Conservation (phyloP, 1,139 yeast genomes). For the Hyphopichia wangnamkhiaoensis region DNA sequence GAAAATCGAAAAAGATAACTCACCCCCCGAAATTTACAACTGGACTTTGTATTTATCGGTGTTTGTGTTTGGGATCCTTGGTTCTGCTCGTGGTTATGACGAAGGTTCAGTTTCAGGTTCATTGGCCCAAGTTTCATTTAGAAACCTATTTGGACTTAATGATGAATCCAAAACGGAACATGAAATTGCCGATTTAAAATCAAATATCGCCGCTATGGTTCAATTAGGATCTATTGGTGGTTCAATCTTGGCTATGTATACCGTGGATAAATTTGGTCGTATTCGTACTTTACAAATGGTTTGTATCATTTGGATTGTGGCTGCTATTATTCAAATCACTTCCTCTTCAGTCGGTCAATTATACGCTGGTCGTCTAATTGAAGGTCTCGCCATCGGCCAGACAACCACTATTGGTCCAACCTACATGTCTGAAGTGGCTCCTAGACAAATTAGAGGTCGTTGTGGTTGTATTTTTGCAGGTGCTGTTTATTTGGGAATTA, state of each 20-base stretch:
- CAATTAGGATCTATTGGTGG: constrained; percentile 64
- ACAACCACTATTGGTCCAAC: constrained; percentile 61
- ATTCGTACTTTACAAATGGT: constrained; percentile 51
- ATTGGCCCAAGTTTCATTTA: constrained; percentile 46
- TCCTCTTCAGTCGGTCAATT: constrained; percentile 48
- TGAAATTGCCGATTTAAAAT: constrained; percentile 47
- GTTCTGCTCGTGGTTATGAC: constrained; percentile 62
- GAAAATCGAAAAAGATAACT: constrained; percentile 28
- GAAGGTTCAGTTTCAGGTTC: constrained; percentile 54
- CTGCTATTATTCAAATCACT: constrained; percentile 50
- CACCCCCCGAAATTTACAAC: constrained; percentile 54
- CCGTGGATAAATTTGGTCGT: constrained; percentile 58
- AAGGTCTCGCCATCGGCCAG: constrained; percentile 59
- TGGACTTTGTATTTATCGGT: constrained; percentile 46
- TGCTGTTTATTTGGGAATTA: constrained; percentile 55
- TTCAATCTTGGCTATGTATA: constrained; percentile 47
- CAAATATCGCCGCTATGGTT: constrained; percentile 63
- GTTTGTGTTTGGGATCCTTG: constrained; percentile 56
- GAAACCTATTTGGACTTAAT: constrained; percentile 43
- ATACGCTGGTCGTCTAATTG: constrained; percentile 55
- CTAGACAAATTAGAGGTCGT: constrained; percentile 53
- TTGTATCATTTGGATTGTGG: constrained; percentile 46
- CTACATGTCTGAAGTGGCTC: constrained; percentile 55
- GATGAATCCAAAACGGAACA: constrained; percentile 37
- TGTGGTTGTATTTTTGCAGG: constrained; percentile 54